Evolutionary conservation across 2,329 filamentous ascomycete species (phyloP).

Genomic region (Pleomassaria siparia): DNA sequence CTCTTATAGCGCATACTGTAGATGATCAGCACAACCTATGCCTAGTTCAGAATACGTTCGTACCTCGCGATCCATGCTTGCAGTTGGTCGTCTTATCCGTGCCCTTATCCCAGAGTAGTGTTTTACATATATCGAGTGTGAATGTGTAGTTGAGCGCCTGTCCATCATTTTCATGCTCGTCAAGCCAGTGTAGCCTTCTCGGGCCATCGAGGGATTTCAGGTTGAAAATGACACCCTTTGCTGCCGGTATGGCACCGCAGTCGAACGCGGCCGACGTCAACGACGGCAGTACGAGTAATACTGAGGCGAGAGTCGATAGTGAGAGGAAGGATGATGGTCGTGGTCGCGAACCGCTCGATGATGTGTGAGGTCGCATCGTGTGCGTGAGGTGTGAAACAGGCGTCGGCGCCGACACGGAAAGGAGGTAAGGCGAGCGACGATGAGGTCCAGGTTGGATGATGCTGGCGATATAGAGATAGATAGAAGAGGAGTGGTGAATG

Average conservation of each 20-base stretch:
- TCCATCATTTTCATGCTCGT: constrained; percentile 45
- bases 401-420: constrained; percentile 1
- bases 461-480: background rate
- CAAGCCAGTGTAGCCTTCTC: constrained; percentile 64
- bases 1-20: constrained; percentile 77
- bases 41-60: no score
- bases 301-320: constrained; percentile 24
- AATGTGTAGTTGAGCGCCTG: constrained; percentile 73
- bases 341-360: constrained; percentile 10
- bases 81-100: constrained; percentile 62
- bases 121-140: constrained; percentile 74
- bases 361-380: constrained; percentile 33
- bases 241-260: constrained; percentile 63
- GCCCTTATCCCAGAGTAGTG: constrained; percentile 64
- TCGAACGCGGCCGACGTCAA: constrained; percentile 49
- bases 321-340: constrained; percentile 14
- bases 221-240: constrained; percentile 65
- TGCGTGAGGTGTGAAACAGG: constrained; percentile 8
- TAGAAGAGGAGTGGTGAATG: background rate
- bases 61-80: constrained; percentile 69
- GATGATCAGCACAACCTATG: no score
- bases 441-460: background rate
- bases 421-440: constrained; percentile 2
- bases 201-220: constrained; percentile 65
- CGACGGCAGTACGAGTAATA: constrained; percentile 28